Percentiles rank a stretch among this genome's conserved stretches.
Conservation (phyloP, 2,329 filamentous ascomycete species). For the Whalleya microplaca region DNA sequence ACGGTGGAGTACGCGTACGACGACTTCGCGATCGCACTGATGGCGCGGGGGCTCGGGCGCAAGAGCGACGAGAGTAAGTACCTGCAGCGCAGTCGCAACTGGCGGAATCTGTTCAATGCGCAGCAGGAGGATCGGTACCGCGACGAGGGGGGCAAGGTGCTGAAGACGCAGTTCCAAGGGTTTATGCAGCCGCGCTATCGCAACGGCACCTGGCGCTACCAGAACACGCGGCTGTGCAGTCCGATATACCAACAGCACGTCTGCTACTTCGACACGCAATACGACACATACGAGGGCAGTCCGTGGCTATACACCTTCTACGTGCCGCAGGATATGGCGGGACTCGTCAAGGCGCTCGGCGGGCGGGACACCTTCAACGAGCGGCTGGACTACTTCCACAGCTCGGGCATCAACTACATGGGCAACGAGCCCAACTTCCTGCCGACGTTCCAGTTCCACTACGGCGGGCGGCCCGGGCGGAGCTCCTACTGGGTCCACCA, state of each 20-base stretch:
- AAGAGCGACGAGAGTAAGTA: slow-evolving; percentile 64
- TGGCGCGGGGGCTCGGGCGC: slow-evolving; percentile 61
- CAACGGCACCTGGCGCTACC: slow-evolving; percentile 69
- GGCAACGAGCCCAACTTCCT: slow-evolving; percentile 65
- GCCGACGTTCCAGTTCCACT: slow-evolving; percentile 64
- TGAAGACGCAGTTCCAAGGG: slow-evolving; percentile 61
- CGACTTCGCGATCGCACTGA: slow-evolving; percentile 70
- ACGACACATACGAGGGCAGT: slow-evolving; percentile 48
- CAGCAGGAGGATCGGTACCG: slow-evolving; percentile 42
- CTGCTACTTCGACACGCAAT: slow-evolving; percentile 51
- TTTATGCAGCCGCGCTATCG: slow-evolving; percentile 71
- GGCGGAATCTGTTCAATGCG: slow-evolving; percentile 67
- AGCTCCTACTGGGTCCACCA: slow-evolving; percentile 59
- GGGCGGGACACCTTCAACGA: slow-evolving; percentile 59
- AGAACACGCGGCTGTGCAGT: slow-evolving; percentile 67
- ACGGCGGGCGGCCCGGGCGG: slow-evolving; percentile 65
- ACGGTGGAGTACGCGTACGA: slow-evolving; percentile 83
- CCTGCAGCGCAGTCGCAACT: slow-evolving; percentile 64
- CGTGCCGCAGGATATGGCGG: slow-evolving; percentile 51
- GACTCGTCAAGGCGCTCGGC: slow-evolving; percentile 52
- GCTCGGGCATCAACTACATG: slow-evolving; percentile 68
- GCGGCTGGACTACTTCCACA: slow-evolving; percentile 68
- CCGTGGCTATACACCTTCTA: slow-evolving; percentile 76
- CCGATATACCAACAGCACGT: slow-evolving; percentile 52
- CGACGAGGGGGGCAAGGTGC: slow-evolving; percentile 19